phyloP scores from a whole-genome alignment of 805 yeast genomes.

The Teunomyces atbi region DNA sequence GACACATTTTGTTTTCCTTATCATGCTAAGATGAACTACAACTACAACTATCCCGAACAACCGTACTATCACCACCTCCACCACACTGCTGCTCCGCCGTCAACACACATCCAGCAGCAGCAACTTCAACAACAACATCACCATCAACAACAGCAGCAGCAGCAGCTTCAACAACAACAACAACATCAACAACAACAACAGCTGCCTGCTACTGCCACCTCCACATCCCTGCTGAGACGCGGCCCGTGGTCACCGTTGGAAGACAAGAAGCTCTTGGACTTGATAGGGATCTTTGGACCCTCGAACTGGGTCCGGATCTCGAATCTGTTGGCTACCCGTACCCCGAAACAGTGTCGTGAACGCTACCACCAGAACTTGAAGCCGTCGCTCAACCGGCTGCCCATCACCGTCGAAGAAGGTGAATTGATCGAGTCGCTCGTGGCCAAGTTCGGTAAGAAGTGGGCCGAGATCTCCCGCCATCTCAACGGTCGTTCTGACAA shows the following conservation, averaged over 20 bases:
- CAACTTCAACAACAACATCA: neutral
- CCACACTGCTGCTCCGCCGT: neutral
- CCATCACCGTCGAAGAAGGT: slow-evolving; percentile 85
- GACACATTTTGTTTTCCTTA: neutral
- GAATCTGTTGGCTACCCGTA: slow-evolving; percentile 66
- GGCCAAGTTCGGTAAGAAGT: slow-evolving; percentile 74
- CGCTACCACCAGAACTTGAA: slow-evolving; percentile 89
- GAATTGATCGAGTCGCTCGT: slow-evolving; percentile 76
- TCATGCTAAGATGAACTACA: slow-evolving; percentile 2
- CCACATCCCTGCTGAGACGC: slow-evolving; percentile 34
- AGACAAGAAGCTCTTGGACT: slow-evolving; percentile 67
- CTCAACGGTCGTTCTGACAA: slow-evolving; percentile 86
- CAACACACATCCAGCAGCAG: neutral
- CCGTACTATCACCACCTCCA: slow-evolving; percentile 4
- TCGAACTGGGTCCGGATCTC: slow-evolving; percentile 88
- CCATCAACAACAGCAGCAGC: slow-evolving; percentile 2
- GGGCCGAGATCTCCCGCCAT: slow-evolving; percentile 94
- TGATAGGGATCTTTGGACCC: slow-evolving; percentile 72
- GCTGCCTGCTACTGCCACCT: neutral
- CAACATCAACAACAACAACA: slow-evolving; percentile 4
- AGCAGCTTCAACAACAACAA: slow-evolving; percentile 3
- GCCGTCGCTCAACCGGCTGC: slow-evolving; percentile 76
- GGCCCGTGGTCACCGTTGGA: slow-evolving; percentile 94
- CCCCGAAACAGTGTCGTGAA: slow-evolving; percentile 91
- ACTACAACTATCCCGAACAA: slow-evolving; percentile 2